Evolutionary conservation across 2,329 filamentous ascomycete species (phyloP).

Genomic region (Monilinia fructicola): DNA sequence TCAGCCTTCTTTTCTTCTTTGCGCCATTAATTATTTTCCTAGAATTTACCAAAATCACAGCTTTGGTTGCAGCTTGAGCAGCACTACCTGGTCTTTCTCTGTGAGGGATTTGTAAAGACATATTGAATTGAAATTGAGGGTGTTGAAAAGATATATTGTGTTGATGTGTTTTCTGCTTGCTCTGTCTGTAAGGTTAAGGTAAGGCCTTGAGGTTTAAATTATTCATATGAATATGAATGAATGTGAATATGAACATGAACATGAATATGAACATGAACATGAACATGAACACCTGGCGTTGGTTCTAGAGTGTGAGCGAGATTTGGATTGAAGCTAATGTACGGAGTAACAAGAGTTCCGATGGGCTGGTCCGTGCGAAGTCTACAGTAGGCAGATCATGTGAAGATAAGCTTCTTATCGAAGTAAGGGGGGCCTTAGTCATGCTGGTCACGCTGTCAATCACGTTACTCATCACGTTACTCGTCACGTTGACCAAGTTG

Average conservation of each 20-base stretch:
- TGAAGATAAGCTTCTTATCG: conserved; percentile 1
- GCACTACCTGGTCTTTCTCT: conserved; percentile 52
- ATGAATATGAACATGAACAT: not conserved
- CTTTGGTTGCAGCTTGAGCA: conserved; percentile 70
- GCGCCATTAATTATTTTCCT: conserved; percentile 6
- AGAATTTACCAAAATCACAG: conserved; percentile 79
- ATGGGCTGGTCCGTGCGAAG: not conserved
- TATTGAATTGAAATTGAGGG: conserved; percentile 24
- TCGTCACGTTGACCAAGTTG: no score
- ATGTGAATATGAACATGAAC: no score
- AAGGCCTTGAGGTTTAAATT: no score
- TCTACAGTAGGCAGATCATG: not conserved
- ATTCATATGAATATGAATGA: no score
- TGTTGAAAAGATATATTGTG: not conserved
- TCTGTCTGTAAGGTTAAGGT: not conserved
- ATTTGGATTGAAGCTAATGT: not conserved
- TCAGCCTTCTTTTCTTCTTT: conserved; percentile 24
- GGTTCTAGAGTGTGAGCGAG: not conserved
- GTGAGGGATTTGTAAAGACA: conserved; percentile 47
- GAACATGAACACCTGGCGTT: conserved; percentile 21
- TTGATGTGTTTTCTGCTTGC: not conserved
- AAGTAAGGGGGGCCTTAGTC: no score
- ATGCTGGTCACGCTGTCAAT: no score
- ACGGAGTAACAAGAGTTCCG: not conserved
- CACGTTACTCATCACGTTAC: no score